Conservation (phyloP, 2,329 filamentous ascomycete genomes). For the Fusarium decemcellulare region DNA sequence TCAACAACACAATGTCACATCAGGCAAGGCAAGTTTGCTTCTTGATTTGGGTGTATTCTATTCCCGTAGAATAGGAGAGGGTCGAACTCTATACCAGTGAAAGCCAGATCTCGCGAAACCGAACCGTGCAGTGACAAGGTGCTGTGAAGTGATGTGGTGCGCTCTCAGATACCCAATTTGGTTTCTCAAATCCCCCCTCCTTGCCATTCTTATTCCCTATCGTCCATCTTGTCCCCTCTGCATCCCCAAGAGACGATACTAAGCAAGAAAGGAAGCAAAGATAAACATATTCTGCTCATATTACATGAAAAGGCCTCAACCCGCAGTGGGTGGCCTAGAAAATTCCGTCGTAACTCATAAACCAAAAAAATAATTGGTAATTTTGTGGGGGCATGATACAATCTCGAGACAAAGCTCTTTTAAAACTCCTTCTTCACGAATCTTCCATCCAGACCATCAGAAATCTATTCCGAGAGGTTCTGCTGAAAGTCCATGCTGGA, state of each 20-base stretch:
- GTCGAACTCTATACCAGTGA: constrained; percentile 46
- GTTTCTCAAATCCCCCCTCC: constrained; percentile 17
- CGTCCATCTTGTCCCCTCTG: constrained; percentile 13
- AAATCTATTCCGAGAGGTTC: constrained; percentile 50
- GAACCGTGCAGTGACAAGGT: constrained; percentile 27
- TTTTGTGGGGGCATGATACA: constrained; percentile 40
- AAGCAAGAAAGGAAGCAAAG: constrained; percentile 31
- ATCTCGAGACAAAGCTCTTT: constrained; percentile 35
- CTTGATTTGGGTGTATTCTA: constrained; percentile 41
- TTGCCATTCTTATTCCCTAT: constrained; percentile 19
- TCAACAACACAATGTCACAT: too few relatives aligned
- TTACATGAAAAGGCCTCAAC: constrained; percentile 42
- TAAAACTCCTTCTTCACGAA: constrained; percentile 12
- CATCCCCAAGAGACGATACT: constrained; percentile 21
- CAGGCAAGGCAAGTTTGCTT: neutral
- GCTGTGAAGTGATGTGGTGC: constrained; percentile 21
- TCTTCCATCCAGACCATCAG: constrained; percentile 6
- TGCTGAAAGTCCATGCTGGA: constrained; percentile 51
- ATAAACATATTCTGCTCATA: constrained; percentile 38
- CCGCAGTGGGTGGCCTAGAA: constrained; percentile 34
- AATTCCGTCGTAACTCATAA: constrained; percentile 45
- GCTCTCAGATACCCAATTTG: constrained; percentile 42
- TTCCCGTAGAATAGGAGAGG: constrained; percentile 38
- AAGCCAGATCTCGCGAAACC: constrained; percentile 41
- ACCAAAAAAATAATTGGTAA: constrained; percentile 34